phyloP scores from a whole-genome alignment of 1,284 basidiomycete species.

The Microbotryum saponariae region DNA sequence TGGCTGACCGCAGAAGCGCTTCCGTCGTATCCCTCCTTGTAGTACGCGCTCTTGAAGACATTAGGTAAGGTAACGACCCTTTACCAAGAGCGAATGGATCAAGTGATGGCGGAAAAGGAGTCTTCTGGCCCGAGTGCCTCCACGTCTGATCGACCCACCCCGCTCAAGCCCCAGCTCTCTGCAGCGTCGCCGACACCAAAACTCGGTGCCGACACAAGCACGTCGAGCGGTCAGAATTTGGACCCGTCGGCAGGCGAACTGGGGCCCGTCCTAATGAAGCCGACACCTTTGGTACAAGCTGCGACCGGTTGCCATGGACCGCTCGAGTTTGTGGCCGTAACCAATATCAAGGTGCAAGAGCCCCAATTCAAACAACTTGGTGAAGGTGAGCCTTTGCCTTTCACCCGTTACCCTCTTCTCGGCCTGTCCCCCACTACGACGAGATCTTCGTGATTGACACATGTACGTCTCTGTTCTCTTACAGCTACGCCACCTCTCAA shows the following conservation, averaged over 20 bases:
- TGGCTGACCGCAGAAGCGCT: neutral
- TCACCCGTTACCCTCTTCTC: too few relatives aligned
- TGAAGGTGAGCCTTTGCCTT: slow-evolving; percentile 17
- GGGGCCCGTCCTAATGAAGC: slow-evolving; percentile 12
- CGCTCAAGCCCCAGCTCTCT: neutral
- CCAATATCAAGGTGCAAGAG: slow-evolving; percentile 21
- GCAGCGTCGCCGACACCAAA: neutral
- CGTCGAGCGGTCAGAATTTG: neutral
- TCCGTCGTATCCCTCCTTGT: neutral
- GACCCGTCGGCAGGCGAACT: neutral
- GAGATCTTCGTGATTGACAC: neutral
- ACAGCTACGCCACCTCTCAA: slow-evolving; percentile 31
- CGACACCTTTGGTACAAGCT: slow-evolving; percentile 1
- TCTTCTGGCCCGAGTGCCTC: neutral
- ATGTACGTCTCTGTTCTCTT: neutral
- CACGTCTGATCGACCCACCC: neutral
- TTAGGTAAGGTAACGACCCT: slow-evolving; percentile 3
- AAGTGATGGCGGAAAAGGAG: neutral
- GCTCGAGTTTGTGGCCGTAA: slow-evolving; percentile 11
- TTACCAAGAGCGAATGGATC: slow-evolving; percentile 13
- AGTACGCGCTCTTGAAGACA: slow-evolving; percentile 14
- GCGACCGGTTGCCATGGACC: neutral
- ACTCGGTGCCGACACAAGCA: neutral
- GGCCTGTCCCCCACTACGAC: neutral
- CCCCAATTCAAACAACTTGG: slow-evolving; percentile 27